Conservation (phyloP, 2,329 filamentous ascomycete species). For the Neofusicoccum ribis region DNA sequence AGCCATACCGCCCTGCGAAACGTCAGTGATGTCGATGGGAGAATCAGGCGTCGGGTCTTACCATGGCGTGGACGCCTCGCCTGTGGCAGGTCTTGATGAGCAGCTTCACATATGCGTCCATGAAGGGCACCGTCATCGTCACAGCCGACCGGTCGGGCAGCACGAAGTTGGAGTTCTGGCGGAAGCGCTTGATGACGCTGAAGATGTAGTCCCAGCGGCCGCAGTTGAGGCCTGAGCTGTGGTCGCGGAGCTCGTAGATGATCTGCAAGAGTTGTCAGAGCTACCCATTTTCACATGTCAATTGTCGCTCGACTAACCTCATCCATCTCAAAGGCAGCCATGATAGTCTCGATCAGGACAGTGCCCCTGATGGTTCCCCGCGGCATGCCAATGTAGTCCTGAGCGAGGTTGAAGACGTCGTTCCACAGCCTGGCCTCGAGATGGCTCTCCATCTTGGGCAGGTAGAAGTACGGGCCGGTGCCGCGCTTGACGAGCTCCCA, state of each 20-base stretch:
- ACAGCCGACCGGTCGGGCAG: conserved; percentile 88
- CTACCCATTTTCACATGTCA: background rate
- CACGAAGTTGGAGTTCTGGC: conserved; percentile 88
- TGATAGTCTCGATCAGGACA: conserved; percentile 95
- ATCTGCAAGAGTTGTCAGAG: conserved; percentile 54
- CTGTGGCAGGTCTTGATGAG: conserved; percentile 98
- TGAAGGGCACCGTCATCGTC: conserved; percentile 98
- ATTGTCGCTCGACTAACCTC: conserved; percentile 52
- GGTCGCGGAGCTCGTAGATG: conserved; percentile 97
- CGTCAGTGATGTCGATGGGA: conserved; percentile 33
- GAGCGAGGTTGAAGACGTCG: conserved; percentile 91
- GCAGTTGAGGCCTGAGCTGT: conserved; percentile 95
- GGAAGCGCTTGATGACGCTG: conserved; percentile 99
- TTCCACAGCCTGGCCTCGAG: conserved; percentile 98
- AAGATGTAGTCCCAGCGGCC: conserved; percentile 99
- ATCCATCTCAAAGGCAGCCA: conserved; percentile 98
- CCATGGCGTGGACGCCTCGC: conserved; percentile 95
- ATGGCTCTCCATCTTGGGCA: conserved; percentile 97
- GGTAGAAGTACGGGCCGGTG: conserved; percentile 93
- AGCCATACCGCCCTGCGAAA: conserved; percentile 75
- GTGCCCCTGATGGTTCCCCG: conserved; percentile 93
- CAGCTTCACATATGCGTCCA: conserved; percentile 95
- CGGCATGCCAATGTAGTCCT: conserved; percentile 87
- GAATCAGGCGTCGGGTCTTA: background rate
- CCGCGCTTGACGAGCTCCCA: conserved; percentile 81